Conservation (phyloP, 2,329 filamentous ascomycete genomes). For the Ceratocystiopsis sp. region DNA sequence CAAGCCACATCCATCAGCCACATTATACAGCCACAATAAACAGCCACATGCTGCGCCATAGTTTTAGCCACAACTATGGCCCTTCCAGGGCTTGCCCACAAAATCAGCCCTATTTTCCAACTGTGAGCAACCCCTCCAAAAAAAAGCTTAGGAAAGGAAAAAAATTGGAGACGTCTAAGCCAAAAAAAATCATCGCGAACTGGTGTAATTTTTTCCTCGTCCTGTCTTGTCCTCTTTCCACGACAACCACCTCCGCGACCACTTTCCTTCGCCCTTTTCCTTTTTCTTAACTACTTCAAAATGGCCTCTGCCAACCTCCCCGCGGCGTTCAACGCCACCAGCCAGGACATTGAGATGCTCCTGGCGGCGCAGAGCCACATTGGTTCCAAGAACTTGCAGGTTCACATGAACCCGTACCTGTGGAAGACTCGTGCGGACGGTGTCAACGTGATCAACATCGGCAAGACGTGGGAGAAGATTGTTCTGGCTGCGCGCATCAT, state of each 20-base stretch:
- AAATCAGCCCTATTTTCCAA: slow-evolving; percentile 5
- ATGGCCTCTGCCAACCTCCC: slow-evolving; percentile 95
- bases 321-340: slow-evolving; percentile 89
- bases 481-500: slow-evolving; percentile 98
- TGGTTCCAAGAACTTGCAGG: slow-evolving; percentile 97
- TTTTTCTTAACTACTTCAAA: slow-evolving; percentile 29
- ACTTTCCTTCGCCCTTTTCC: slow-evolving; percentile 10
- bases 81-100: slow-evolving; percentile 7
- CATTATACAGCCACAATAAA: too few species aligned
- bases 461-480: slow-evolving; percentile 99
- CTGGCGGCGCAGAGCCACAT: slow-evolving; percentile 93
- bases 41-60: too few species aligned
- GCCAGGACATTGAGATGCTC: slow-evolving; percentile 98
- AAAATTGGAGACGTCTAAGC: not conserved
- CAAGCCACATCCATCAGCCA: too few species aligned
- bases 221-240: not conserved
- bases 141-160: not conserved
- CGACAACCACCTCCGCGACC: slow-evolving; percentile 10
- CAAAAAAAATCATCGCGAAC: slow-evolving; percentile 4
- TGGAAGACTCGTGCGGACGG: slow-evolving; percentile 99
- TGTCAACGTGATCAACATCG: slow-evolving; percentile 98
- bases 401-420: slow-evolving; percentile 84
- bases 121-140: slow-evolving; percentile 6
- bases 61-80: not conserved
- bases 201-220: slow-evolving; percentile 1